phyloP scores from a whole-genome alignment of 371 early-diverging fungal genomes.

The Lichtheimia corymbifera region DNA sequence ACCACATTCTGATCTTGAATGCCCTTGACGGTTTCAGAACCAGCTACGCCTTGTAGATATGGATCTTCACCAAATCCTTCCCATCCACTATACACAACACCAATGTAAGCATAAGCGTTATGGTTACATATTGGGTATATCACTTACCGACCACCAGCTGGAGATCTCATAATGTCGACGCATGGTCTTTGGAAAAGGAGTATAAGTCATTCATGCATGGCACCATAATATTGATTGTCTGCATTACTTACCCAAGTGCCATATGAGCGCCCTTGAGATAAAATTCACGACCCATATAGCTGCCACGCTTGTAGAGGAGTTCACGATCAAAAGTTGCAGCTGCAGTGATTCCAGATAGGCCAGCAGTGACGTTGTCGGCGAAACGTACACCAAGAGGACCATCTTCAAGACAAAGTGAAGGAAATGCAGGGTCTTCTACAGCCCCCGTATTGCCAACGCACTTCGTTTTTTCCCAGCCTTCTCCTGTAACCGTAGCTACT shows the following conservation, averaged over 20 bases:
- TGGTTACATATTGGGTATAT: not conserved
- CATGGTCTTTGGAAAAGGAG: conserved; percentile 19
- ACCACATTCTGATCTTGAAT: conserved; percentile 46
- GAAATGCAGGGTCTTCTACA: conserved; percentile 44
- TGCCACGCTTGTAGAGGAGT: conserved; percentile 47
- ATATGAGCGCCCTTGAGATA: conserved; percentile 50
- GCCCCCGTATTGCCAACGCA: conserved; percentile 55
- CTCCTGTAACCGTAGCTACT: conserved; percentile 50
- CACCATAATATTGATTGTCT: no score
- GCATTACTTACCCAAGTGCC: conserved; percentile 28
- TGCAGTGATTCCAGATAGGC: conserved; percentile 56
- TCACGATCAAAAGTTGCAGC: conserved; percentile 56
- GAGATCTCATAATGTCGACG: conserved; percentile 18
- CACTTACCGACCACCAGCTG: conserved; percentile 16
- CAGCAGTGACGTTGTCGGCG: conserved; percentile 42
- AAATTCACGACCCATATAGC: conserved; percentile 58
- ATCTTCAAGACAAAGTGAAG: conserved; percentile 58
- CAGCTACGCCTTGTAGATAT: conserved; percentile 45
- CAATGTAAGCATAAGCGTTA: not conserved
- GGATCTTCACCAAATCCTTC: conserved; percentile 68
- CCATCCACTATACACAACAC: conserved; percentile 39
- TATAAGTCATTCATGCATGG: no score
- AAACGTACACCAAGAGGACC: conserved; percentile 56
- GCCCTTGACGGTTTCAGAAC: conserved; percentile 31
- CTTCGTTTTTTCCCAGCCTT: conserved; percentile 39